Conservation (phyloP, 805 yeast genomes). For the Clavispora carvajalis region DNA sequence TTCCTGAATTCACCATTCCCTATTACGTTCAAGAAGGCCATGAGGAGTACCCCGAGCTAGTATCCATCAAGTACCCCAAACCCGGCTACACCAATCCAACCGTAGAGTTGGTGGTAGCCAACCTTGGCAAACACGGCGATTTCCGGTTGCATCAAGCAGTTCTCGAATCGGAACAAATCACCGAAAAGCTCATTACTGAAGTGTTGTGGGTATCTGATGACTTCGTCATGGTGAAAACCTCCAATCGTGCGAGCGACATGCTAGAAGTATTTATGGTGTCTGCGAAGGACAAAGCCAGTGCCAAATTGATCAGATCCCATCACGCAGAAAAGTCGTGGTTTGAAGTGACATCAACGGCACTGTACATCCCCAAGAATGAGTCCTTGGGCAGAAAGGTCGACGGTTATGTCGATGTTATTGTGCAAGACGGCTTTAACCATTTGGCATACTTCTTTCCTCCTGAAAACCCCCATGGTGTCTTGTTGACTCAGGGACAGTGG, state of each 20-base stretch:
- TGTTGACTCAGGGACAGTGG: constrained; percentile 73
- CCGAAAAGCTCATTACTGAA: constrained; percentile 47
- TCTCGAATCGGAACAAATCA: constrained; percentile 7
- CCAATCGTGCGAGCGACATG: constrained; percentile 57
- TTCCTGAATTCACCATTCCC: constrained; percentile 68
- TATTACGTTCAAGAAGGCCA: constrained; percentile 56
- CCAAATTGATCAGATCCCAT: constrained; percentile 38
- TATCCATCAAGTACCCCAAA: constrained; percentile 71
- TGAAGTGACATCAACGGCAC: constrained; percentile 36
- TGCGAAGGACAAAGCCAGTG: constrained; percentile 16
- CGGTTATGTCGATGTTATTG: constrained; percentile 78
- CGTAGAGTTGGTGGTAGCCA: constrained; percentile 34
- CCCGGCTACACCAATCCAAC: constrained; percentile 75
- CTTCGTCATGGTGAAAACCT: constrained; percentile 50
- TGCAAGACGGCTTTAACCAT: constrained; percentile 60
- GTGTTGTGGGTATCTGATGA: constrained; percentile 52
- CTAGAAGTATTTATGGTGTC: constrained; percentile 47
- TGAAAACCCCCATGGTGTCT: constrained; percentile 36
- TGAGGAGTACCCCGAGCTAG: constrained; percentile 39
- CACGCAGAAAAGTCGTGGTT: constrained; percentile 57
- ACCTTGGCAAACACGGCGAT: neutral
- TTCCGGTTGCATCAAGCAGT: constrained; percentile 4
- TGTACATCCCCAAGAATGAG: constrained; percentile 33
- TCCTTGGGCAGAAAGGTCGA: constrained; percentile 32
- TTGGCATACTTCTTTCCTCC: constrained; percentile 82